Evolutionary conservation across 2,329 filamentous ascomycete genomes (phyloP), one percentile per base, ranked within the genome.

Genomic region (Dactylonectria estremocensis): DNA sequence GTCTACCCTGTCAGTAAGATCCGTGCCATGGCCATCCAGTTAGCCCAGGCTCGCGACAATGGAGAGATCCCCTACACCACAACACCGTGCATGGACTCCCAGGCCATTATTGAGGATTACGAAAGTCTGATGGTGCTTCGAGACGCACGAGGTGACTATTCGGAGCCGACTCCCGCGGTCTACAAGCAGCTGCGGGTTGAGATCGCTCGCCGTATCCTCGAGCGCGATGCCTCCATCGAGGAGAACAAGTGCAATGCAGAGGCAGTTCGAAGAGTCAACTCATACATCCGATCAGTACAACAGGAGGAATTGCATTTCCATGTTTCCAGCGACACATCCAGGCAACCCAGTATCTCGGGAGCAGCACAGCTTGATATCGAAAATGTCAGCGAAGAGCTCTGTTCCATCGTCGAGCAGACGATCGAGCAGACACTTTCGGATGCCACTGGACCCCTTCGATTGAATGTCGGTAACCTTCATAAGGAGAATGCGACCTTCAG

Each of bases 371-470:
- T 66, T 9, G 71, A 71, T 18, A 35, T 71, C 3, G 60, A 57
- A 6, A 58, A 61, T 0, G 3, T 69, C 18, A 62, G 61, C 1
- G 76, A 80, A 35, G 68, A 72, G 5, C 75, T 81, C 13, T 74
- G 70, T 35, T 72, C 74, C 2, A 73, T 80, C 24, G 67, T 80
- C 14, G 79, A 80, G 45, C 69, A 78, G 10, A 71, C 69, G 3
- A 78, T 79, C 0, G 80, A 81, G 31, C 72, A 78, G n/a, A 74
- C 77, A 10, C 74, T 81, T 31, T 70, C 77, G 0, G 77, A 78
- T 37, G 80, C 80, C 1, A 72, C 78, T 7, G 69, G 69, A 0
- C 79, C 79, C 3, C 61, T 81, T 10, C 72, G 77, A 3, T 53
- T 79, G 20, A 78, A 79, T 9, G 58, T 77, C 40, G 60, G 67